These are phyloP conservation scores for Phanerodontia chrysosporium DNA, from an alignment of 768 basidiomycete genomes.

Conservation along the genomic window DNA sequence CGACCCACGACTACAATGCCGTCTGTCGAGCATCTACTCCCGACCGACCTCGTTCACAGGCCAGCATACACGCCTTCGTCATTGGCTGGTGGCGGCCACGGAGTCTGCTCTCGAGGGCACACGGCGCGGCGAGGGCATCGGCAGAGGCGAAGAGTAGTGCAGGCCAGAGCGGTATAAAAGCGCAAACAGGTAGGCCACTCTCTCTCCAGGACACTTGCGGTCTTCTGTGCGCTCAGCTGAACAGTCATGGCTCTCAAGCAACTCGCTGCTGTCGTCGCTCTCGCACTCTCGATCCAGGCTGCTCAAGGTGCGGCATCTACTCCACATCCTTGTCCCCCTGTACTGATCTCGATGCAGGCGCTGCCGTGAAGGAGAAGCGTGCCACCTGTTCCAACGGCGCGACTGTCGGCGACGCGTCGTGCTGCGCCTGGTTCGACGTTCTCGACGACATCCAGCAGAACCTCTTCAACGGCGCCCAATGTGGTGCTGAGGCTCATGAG, in stretches of 20 bases:
- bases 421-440: constrained; percentile 27
- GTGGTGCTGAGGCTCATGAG: constrained; percentile 26
- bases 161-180: neutral
- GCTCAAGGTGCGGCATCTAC: neutral
- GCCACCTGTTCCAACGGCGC: constrained; percentile 28
- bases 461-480: constrained; percentile 24
- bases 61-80: neutral
- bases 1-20: neutral
- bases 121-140: neutral
- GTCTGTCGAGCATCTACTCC: too few relatives aligned
- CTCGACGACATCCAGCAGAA: constrained; percentile 26
- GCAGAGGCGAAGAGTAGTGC: neutral
- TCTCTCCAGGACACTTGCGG: neutral
- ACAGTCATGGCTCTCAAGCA: constrained; percentile 7
- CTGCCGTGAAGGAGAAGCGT: constrained; percentile 6
- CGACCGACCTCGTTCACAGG: too few relatives aligned
- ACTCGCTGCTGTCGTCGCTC: neutral
- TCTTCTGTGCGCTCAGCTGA: neutral
- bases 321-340: neutral
- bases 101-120: neutral
- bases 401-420: constrained; percentile 24
- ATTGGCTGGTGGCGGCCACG: neutral
- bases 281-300: neutral
- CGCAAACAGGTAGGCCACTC: too few relatives aligned
- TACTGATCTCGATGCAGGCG: neutral